Percentiles rank a stretch among this genome's conserved stretches.
phyloP scores from a whole-genome alignment of 192 early-diverging fungal genomes.

The Spizellomyces punctatus region DNA sequence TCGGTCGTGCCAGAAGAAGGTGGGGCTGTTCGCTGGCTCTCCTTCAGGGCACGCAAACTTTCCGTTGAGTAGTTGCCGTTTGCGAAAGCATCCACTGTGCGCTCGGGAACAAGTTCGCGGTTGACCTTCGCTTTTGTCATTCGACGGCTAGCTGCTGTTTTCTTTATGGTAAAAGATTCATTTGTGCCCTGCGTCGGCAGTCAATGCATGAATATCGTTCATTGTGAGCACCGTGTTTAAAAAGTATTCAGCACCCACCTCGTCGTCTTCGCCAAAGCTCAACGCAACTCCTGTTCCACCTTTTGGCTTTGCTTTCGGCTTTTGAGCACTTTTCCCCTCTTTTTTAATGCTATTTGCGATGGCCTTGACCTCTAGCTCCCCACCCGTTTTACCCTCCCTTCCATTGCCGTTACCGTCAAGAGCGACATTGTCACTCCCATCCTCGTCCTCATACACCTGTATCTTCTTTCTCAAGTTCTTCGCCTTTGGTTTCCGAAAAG shows the following conservation, averaged over 20 bases:
- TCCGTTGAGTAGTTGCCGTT: constrained; percentile 29
- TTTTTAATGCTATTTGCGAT: no score
- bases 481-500: constrained; percentile 28
- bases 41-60: constrained; percentile 27
- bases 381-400: background rate
- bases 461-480: constrained; percentile 23
- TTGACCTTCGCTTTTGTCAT: constrained; percentile 40
- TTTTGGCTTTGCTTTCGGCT: constrained; percentile 2
- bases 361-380: background rate
- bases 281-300: constrained; percentile 1
- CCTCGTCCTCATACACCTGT: constrained; percentile 16
- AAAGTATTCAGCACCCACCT: constrained; percentile 10
- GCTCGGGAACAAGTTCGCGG: constrained; percentile 31
- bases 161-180: constrained; percentile 28
- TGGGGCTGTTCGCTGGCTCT: constrained; percentile 30
- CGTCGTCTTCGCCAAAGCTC: constrained; percentile 34
- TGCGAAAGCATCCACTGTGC: background rate
- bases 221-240: no score
- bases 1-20: constrained; percentile 7
- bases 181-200: no score
- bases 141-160: constrained; percentile 33
- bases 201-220: no score
- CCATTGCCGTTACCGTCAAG: background rate
- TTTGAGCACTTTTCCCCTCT: constrained; percentile 2
- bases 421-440: background rate